Conservation (phyloP, 1,284 basidiomycete genomes). For the Volvariella volvacea region DNA sequence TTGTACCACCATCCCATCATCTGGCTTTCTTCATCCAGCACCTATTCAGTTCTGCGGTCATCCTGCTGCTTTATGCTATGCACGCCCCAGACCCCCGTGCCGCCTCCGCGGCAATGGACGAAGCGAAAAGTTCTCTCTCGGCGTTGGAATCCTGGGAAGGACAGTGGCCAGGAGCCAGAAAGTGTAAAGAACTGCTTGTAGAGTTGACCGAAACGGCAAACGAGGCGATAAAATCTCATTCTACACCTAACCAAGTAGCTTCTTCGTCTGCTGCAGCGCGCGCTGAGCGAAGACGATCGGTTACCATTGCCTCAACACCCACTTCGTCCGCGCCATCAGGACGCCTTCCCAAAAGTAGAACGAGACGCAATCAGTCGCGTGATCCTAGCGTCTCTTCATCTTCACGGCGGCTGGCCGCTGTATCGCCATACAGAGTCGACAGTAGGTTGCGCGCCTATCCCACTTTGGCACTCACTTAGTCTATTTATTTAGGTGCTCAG, state of each 20-base stretch:
- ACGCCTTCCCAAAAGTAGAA: slow-evolving; percentile 46
- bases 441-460: slow-evolving; percentile 35
- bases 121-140: slow-evolving; percentile 67
- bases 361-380: slow-evolving; percentile 49
- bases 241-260: slow-evolving; percentile 12
- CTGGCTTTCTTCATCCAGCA: slow-evolving; percentile 89
- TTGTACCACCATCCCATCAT: slow-evolving; percentile 83
- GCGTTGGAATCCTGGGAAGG: slow-evolving; percentile 81
- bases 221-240: slow-evolving; percentile 46
- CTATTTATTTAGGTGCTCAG: slow-evolving; percentile 36
- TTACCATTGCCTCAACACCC: slow-evolving; percentile 34
- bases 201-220: slow-evolving; percentile 64
- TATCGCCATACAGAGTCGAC: slow-evolving; percentile 63
- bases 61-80: slow-evolving; percentile 83
- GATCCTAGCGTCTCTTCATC: slow-evolving; percentile 45
- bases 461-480: slow-evolving; percentile 14
- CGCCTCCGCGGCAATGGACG: slow-evolving; percentile 70
- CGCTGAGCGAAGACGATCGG: slow-evolving; percentile 44
- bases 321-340: slow-evolving; percentile 26
- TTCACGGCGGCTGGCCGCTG: slow-evolving; percentile 51
- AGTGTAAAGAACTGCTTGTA: slow-evolving; percentile 73
- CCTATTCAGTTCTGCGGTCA: slow-evolving; percentile 85
- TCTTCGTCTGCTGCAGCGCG: slow-evolving; percentile 20
- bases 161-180: slow-evolving; percentile 82
- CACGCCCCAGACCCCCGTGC: slow-evolving; percentile 68